Percentiles rank a stretch among this genome's conserved stretches.
Evolutionary conservation across 2,329 filamentous ascomycete species (phyloP).

Genomic region (Alternaria infectoria): DNA sequence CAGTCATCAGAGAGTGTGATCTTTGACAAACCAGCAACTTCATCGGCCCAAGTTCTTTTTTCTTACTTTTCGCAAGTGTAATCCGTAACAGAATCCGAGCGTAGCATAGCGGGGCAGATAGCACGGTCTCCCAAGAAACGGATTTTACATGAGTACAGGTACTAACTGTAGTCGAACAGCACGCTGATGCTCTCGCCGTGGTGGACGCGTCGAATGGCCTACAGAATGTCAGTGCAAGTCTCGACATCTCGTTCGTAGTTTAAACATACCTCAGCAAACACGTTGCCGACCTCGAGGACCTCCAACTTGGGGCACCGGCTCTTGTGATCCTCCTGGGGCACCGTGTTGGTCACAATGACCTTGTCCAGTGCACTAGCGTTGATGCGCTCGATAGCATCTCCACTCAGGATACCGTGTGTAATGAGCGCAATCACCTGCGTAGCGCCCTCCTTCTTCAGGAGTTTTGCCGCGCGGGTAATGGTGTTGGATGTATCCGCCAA

Average conservation of each 20-base stretch:
- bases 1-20: neutral
- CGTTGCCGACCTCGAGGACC: constrained; percentile 83
- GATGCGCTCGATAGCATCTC: constrained; percentile 92
- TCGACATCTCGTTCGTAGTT: constrained; percentile 21
- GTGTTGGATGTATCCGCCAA: constrained; percentile 96
- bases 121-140: neutral
- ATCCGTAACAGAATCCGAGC: neutral
- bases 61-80: neutral
- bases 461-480: constrained; percentile 92
- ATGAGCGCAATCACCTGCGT: constrained; percentile 87
- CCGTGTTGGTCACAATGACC: constrained; percentile 93
- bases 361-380: constrained; percentile 93
- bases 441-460: constrained; percentile 94
- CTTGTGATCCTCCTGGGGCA: constrained; percentile 84
- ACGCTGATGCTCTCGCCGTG: constrained; percentile 98
- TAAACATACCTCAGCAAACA: constrained; percentile 80
- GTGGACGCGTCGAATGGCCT: constrained; percentile 91
- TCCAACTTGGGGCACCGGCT: constrained; percentile 84
- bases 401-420: constrained; percentile 93
- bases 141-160: constrained; percentile 17
- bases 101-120: neutral
- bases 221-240: neutral
- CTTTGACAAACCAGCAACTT: neutral
- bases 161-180: constrained; percentile 82
- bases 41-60: neutral